phyloP scores from a whole-genome alignment of 192 early-diverging fungal genomes.

The Dissophora globulifera region DNA sequence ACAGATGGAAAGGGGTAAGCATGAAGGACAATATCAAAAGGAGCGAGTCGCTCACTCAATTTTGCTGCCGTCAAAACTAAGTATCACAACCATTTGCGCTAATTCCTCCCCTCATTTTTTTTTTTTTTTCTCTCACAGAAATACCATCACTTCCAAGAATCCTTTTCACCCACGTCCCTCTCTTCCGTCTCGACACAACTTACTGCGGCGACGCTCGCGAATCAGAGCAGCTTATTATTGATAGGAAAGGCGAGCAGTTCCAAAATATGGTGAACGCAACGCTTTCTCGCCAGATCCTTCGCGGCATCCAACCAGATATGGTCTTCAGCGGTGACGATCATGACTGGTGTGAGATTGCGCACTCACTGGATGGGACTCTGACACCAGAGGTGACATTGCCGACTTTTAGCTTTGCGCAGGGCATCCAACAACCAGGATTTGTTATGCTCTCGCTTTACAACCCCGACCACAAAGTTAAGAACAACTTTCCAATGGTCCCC shows the following conservation, averaged over 20 bases:
- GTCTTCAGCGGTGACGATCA: conserved; percentile 96
- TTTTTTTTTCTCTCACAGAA: conserved; percentile 6
- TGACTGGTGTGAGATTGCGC: conserved; percentile 82
- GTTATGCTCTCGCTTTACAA: conserved; percentile 44
- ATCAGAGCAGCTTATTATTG: conserved; percentile 53
- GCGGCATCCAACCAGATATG: conserved; percentile 66
- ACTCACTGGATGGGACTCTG: conserved; percentile 23
- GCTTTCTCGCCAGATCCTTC: conserved; percentile 69
- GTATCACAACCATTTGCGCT: neutral
- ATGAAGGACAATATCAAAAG: no score
- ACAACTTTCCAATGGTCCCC: neutral
- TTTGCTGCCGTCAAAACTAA: no score
- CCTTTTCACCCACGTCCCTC: conserved; percentile 88
- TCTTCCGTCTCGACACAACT: conserved; percentile 73
- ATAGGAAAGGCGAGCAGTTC: conserved; percentile 87
- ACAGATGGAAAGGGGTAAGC: conserved; percentile 52
- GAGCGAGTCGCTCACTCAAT: no score
- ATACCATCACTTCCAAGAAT: conserved; percentile 60
- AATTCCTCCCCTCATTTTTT: neutral
- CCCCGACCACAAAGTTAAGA: conserved; percentile 6
- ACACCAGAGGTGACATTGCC: conserved; percentile 62
- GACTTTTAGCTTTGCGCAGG: conserved; percentile 77
- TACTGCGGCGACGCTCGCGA: conserved; percentile 79
- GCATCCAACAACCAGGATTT: conserved; percentile 66
- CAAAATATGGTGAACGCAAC: conserved; percentile 79